These are phyloP conservation scores for Cordyceps tenuipes DNA, from an alignment of 2,329 filamentous ascomycete species.

Conservation along the genomic window DNA sequence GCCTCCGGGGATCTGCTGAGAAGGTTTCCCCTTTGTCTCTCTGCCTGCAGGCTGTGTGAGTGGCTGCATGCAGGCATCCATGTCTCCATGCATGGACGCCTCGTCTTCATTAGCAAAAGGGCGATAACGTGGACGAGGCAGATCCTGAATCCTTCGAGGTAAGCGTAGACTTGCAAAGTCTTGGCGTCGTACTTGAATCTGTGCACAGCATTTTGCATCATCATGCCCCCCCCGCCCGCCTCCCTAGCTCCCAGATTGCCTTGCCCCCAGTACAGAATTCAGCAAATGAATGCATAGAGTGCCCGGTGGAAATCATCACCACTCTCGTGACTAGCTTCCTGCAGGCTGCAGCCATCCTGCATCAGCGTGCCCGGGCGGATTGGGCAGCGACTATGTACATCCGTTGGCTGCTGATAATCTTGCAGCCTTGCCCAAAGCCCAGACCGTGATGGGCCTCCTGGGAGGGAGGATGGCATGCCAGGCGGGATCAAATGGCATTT, in stretches of 20 bases:
- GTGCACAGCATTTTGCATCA: not conserved
- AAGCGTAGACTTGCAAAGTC: not conserved
- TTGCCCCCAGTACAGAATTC: no score
- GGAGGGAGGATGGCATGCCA: not conserved
- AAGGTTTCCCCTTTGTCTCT: not conserved
- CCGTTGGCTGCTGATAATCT: not conserved
- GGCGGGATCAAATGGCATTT: not conserved
- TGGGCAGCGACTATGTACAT: not conserved
- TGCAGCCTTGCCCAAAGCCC: slow-evolving; percentile 4
- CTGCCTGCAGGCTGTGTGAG: not conserved
- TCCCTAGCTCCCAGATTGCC: not conserved
- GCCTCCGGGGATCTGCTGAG: not conserved
- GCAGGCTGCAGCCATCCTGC: not conserved
- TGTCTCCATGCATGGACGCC: not conserved
- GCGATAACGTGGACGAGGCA: slow-evolving; percentile 1
- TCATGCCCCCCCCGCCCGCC: no score
- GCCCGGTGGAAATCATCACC: not conserved
- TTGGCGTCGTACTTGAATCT: not conserved
- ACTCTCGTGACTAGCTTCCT: not conserved
- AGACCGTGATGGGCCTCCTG: not conserved
- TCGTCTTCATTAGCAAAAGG: not conserved
- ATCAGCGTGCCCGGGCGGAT: no score
- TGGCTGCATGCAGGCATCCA: not conserved
- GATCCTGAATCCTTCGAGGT: not conserved
- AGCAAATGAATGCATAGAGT: no score